Conservation (phyloP, 352 stramenopile species). For the Globisporangium perplexum region DNA sequence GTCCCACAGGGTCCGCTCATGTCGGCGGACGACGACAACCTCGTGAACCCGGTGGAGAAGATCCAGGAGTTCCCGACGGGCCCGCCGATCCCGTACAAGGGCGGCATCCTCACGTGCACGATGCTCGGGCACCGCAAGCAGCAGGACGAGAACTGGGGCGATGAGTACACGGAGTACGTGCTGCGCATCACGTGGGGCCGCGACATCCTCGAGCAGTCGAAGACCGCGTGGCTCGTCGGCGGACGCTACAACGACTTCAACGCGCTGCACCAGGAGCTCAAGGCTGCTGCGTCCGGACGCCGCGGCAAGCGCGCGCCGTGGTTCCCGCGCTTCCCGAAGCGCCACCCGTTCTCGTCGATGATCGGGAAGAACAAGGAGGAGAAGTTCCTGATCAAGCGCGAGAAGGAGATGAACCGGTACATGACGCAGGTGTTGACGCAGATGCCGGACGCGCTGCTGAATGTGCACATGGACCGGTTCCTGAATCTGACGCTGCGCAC, state of each 20-base stretch:
- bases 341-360: conserved; percentile 87
- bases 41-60: conserved; percentile 80
- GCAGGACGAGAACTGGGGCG: conserved; percentile 87
- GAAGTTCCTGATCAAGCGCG: conserved; percentile 89
- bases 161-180: conserved; percentile 89
- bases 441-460: conserved; percentile 85
- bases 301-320: conserved; percentile 83
- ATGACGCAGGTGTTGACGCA: conserved; percentile 89
- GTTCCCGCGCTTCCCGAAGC: conserved; percentile 88
- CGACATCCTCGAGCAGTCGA: conserved; percentile 85
- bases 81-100: conserved; percentile 88
- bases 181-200: conserved; percentile 83
- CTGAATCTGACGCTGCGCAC: conserved; percentile 85
- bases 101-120: conserved; percentile 84
- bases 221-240: conserved; percentile 85
- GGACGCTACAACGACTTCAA: conserved; percentile 90
- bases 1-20: conserved; percentile 72
- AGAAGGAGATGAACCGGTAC: conserved; percentile 90
- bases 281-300: conserved; percentile 74
- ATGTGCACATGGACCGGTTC: conserved; percentile 89
- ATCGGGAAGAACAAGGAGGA: conserved; percentile 90
- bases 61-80: conserved; percentile 89
- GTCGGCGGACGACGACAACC: conserved; percentile 83
- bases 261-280: conserved; percentile 84
- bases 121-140: conserved; percentile 86